Base-by-base conservation (phyloP, 768 basidiomycete genomes). In the Podaxis sp. region DNA sequence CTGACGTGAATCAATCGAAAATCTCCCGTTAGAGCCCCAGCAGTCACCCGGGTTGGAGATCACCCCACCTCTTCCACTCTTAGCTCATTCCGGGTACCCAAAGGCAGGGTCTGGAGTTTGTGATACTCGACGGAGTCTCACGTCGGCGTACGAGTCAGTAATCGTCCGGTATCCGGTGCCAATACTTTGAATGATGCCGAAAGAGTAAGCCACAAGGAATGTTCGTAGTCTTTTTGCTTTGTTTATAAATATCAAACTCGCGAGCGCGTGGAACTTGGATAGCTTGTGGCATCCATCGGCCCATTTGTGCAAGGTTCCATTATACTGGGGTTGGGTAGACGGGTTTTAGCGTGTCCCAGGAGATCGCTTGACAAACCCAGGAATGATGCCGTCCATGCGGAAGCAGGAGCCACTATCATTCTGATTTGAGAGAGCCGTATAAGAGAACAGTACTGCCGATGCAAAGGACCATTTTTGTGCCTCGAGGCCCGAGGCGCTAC, bases 321-420 rank as follows among this genome's bases (percentile, higher is more conserved):
- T 43, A 40, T 9, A 24, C 24, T n/a, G 41, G 12, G 12, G 55
- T 57, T 41, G 22, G 15, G 37, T 19, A 7, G 36, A 46, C 43
- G 7, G 25, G 24, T 22, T 50, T 43, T 24, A 22, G 25, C 25
- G 11, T 13, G 49, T 12, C 5, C 47, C 47, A 12, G 19, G 19
- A 15, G 19, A 27, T 27, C 4, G 25, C 9, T 25, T 50, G 43
- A 19, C 33, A 50, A 50, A 27, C 13, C 13, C 2, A 22, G 40
- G 40, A 57, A 57, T 43, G 55, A 57, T 57, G 55, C 22, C 15
- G 36, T 57, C 38, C 55, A 57, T 43, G 41, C 22, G 25, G 40
- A 22, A 27, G 43, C 7, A 43, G 40, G 37, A 33, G 22, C 15
- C 55, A 22, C 41, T 40, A 25, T 41, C 55, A 27, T 40, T 41